Conservation (phyloP, 257 asterid genomes). For the Petunia secreta region DNA sequence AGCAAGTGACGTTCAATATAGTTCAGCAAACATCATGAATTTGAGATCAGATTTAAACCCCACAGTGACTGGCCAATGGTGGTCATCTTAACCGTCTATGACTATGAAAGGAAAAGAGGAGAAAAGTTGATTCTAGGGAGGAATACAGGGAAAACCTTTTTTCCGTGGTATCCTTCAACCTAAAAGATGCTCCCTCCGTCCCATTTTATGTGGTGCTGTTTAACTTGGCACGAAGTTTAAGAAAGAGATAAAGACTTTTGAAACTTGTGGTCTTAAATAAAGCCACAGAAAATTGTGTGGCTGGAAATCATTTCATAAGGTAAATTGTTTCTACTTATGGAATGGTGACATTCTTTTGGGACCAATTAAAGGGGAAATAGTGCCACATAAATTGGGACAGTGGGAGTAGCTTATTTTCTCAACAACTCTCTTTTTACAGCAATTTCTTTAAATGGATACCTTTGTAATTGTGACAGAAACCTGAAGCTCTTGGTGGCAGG, state of each 20-base stretch:
- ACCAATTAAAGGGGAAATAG: too few species aligned
- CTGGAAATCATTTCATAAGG: too few species aligned
- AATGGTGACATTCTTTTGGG: too few species aligned
- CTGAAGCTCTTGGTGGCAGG: conserved; percentile 9
- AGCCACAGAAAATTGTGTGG: too few species aligned
- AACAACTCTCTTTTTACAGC: neutral
- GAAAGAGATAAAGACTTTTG: too few species aligned
- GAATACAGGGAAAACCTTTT: neutral
- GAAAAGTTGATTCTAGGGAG: neutral
- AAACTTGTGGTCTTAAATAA: too few species aligned
- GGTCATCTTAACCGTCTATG: conserved; percentile 12
- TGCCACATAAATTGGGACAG: too few species aligned
- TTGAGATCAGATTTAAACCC: conserved; percentile 12
- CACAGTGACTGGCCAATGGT: neutral
- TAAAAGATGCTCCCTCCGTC: neutral
- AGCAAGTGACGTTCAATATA: neutral
- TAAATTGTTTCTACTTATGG: too few species aligned
- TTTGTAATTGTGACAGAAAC: conserved; percentile 3
- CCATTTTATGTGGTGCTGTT: too few species aligned
- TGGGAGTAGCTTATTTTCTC: neutral
- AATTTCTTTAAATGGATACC: conserved; percentile 5
- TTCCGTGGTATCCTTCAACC: neutral
- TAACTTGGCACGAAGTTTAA: too few species aligned
- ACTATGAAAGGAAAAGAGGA: neutral
- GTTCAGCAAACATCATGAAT: conserved; percentile 5